Evolutionary conservation across 305 asterid species (phyloP), one percentile per base, ranked within the genome.

Genomic region (Caryopteris hybrid): DNA sequence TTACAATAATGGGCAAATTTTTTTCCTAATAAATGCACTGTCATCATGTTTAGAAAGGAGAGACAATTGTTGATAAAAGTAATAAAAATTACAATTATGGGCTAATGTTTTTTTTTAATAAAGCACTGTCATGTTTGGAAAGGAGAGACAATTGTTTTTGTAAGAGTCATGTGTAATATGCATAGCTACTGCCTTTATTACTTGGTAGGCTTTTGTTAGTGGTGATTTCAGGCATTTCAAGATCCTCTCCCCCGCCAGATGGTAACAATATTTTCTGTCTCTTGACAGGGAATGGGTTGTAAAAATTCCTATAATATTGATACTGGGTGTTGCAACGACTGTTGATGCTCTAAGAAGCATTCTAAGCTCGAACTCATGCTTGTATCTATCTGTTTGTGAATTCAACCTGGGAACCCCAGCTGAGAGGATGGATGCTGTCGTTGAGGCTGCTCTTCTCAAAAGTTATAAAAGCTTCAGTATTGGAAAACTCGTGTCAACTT

Each of bases 291-390:
- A 94, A 85, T 94, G 97, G 96, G 79, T 82, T 20, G 72, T 81
- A 69, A 94, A 91, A 81, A 55, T 89, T 74, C 99, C 99, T 50
- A 70, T 87, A 53, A 76, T 88, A 73, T 79, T 94, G 75, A 73
- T 94, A 69, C 78, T 90, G 74, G 99, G 99, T 64, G 90, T 94
- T 64, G 90, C 97, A 55, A 92, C 98, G 41, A 87, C 82, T 55
- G 66, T 80, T 76, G 92, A 89, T 82, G 87, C 86, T 79, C 76
- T 88, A 63, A 80, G 83, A 70, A 82, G 75, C 77, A 75, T 64
- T 62, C 76, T 94, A 63, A 77, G 90, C 82, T 82, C 95, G 18
- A 82, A 43, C 63, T 74, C 82, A 31, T 89, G 84, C 71, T 84
- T 83, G 62, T 69, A 78, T 71, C 81, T 89, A 54, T 82, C 81